Percentiles rank a stretch among this genome's conserved stretches.
Conservation (phyloP, 192 early-diverging fungal species). For the Rhizophagus clarus region DNA sequence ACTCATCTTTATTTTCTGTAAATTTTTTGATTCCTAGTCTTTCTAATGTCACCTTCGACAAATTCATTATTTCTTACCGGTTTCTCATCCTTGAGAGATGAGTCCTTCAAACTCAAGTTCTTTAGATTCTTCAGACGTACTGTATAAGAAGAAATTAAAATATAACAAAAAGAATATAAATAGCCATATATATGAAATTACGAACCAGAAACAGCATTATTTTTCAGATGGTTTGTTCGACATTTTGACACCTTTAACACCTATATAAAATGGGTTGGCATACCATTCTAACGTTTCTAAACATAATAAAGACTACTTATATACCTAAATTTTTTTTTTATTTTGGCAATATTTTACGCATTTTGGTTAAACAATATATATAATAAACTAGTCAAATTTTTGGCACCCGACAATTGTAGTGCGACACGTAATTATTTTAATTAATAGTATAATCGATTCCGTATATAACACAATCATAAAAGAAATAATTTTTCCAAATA, state of each 20-base stretch:
- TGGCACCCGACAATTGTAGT: too few species aligned
- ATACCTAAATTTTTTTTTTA: constrained; percentile 9
- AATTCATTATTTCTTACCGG: constrained; percentile 6
- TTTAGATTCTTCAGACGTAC: constrained; percentile 11
- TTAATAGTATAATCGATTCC: too few species aligned
- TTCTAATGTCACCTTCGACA: constrained; percentile 10
- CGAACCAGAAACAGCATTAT: constrained; percentile 18
- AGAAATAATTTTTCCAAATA: too few species aligned
- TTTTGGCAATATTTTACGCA: background rate
- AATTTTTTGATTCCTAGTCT: constrained; percentile 18
- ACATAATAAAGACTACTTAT: constrained; percentile 5
- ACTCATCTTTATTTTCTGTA: constrained; percentile 24
- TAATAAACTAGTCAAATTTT: too few species aligned
- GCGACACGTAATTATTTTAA: too few species aligned
- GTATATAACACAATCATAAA: too few species aligned
- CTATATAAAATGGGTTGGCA: background rate
- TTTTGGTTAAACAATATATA: too few species aligned
- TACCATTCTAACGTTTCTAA: constrained; percentile 12
- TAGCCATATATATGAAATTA: constrained; percentile 26
- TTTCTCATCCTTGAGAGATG: constrained; percentile 24
- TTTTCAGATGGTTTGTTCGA: constrained; percentile 20
- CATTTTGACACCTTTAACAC: constrained; percentile 19
- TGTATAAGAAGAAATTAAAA: constrained; percentile 24
- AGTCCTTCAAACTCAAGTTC: constrained; percentile 20
- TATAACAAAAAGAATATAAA: constrained; percentile 29